Evolutionary conservation across 306 rosid species (phyloP).

Genomic region (Cicer pinnatifidum): DNA sequence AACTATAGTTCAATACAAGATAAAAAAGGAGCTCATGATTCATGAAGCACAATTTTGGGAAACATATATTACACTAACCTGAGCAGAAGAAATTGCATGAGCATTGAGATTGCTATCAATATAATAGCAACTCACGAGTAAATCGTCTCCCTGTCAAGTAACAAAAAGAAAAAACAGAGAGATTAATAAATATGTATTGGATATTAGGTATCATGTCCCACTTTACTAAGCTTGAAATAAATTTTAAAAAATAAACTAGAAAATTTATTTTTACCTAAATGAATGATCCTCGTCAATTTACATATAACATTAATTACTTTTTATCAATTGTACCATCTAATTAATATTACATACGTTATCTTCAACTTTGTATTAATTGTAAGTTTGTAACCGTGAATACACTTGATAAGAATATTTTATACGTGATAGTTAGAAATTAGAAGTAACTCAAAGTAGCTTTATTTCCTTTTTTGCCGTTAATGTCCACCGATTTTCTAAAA

Average conservation of each 20-base stretch:
- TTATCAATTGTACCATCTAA: no score
- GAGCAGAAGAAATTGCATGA: slow-evolving; percentile 84
- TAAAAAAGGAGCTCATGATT: neutral
- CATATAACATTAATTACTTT: no score
- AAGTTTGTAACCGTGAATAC: no score
- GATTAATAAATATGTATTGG: neutral
- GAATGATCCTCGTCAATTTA: no score
- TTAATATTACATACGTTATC: no score
- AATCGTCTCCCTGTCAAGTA: slow-evolving; percentile 77
- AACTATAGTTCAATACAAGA: slow-evolving; percentile 14
- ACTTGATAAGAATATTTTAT: no score
- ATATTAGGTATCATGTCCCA: neutral
- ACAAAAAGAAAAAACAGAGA: slow-evolving; percentile 15
- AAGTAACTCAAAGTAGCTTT: neutral
- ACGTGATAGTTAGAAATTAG: neutral
- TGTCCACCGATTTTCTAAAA: neutral
- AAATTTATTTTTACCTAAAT: neutral
- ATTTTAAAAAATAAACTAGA: neutral
- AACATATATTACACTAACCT: slow-evolving; percentile 58
- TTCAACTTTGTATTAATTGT: no score
- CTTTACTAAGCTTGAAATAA: neutral
- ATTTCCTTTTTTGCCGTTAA: neutral
- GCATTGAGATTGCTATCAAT: slow-evolving; percentile 79
- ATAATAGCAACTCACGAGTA: slow-evolving; percentile 83
- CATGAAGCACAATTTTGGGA: slow-evolving; percentile 6